These are phyloP conservation scores for Vigna unguiculata DNA, from an alignment of 306 rosid species.

Conservation along the genomic window DNA sequence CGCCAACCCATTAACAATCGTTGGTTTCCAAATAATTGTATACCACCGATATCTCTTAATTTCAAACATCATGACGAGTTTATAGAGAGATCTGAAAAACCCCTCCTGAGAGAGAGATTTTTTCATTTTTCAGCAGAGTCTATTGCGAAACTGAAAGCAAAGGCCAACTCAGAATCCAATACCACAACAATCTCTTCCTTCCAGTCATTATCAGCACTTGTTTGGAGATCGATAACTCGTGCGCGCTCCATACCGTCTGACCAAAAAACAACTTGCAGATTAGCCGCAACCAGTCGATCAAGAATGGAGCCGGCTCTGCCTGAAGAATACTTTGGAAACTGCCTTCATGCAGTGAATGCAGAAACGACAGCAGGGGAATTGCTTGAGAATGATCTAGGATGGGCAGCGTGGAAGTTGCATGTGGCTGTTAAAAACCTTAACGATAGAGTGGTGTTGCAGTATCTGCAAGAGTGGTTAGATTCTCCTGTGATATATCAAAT, in stretches of 20 bases:
- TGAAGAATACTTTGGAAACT: slow-evolving; percentile 60
- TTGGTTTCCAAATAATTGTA: slow-evolving; percentile 59
- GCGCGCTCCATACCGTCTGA: slow-evolving; percentile 27
- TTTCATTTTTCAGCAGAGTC: slow-evolving; percentile 64
- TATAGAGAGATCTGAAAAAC: slow-evolving; percentile 48
- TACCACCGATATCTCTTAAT: slow-evolving; percentile 52
- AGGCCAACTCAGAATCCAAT: slow-evolving; percentile 53
- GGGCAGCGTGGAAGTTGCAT: slow-evolving; percentile 68
- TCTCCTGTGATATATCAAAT: slow-evolving; percentile 18
- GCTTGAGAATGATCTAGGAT: slow-evolving; percentile 49
- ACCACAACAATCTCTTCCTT: slow-evolving; percentile 57
- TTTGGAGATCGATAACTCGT: slow-evolving; percentile 64
- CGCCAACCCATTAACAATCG: slow-evolving; percentile 52
- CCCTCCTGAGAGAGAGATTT: slow-evolving; percentile 56
- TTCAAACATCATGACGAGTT: slow-evolving; percentile 56
- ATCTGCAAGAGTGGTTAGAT: slow-evolving; percentile 40
- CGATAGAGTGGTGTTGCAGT: not conserved
- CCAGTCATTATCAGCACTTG: slow-evolving; percentile 60
- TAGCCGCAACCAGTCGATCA: slow-evolving; percentile 48
- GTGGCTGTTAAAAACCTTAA: slow-evolving; percentile 48
- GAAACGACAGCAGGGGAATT: slow-evolving; percentile 48
- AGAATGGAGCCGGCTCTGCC: slow-evolving; percentile 61
- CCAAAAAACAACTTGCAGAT: slow-evolving; percentile 45
- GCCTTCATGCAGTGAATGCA: not conserved
- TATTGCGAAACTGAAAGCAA: slow-evolving; percentile 60